phyloP scores from a whole-genome alignment of 2,329 filamentous ascomycete genomes.

The Remersonia thermophila region DNA sequence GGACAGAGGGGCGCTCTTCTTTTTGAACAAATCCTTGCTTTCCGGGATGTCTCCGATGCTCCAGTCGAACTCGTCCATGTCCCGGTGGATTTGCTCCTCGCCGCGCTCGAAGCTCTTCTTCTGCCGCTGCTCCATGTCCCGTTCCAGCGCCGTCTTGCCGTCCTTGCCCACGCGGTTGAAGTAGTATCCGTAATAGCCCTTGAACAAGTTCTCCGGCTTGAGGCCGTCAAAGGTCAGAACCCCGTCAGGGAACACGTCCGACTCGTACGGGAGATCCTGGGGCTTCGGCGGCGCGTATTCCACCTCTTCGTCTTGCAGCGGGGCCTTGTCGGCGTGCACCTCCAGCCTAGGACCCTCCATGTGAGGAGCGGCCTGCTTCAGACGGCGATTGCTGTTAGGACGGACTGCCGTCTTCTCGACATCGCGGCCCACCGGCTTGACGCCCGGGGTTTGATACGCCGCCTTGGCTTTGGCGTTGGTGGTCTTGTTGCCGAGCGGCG shows the following conservation, averaged over 20 bases:
- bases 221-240: slow-evolving; percentile 45
- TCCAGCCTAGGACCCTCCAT: slow-evolving; percentile 48
- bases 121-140: slow-evolving; percentile 43
- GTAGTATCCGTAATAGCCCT: slow-evolving; percentile 49
- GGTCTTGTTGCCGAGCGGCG: slow-evolving; percentile 84
- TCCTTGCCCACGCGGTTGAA: slow-evolving; percentile 54
- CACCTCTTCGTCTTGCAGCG: slow-evolving; percentile 54
- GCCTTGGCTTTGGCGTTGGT: slow-evolving; percentile 72
- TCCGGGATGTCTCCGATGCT: slow-evolving; percentile 44
- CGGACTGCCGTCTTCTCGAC: slow-evolving; percentile 47
- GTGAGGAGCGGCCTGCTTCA: slow-evolving; percentile 43
- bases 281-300: slow-evolving; percentile 80
- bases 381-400: slow-evolving; percentile 45
- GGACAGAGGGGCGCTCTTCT: slow-evolving; percentile 18
- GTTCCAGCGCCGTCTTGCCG: slow-evolving; percentile 50
- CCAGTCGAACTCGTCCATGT: slow-evolving; percentile 52
- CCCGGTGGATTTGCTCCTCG: slow-evolving; percentile 55
- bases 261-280: slow-evolving; percentile 53
- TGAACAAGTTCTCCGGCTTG: slow-evolving; percentile 46
- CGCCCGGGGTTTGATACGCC: slow-evolving; percentile 50
- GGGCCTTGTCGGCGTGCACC: slow-evolving; percentile 42
- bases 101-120: slow-evolving; percentile 41
- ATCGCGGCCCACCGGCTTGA: slow-evolving; percentile 45
- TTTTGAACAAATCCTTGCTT: slow-evolving; percentile 26
- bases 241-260: slow-evolving; percentile 51